Evolutionary conservation across 2,329 filamentous ascomycete species (phyloP).

Genomic region (Ciborinia camelliae): DNA sequence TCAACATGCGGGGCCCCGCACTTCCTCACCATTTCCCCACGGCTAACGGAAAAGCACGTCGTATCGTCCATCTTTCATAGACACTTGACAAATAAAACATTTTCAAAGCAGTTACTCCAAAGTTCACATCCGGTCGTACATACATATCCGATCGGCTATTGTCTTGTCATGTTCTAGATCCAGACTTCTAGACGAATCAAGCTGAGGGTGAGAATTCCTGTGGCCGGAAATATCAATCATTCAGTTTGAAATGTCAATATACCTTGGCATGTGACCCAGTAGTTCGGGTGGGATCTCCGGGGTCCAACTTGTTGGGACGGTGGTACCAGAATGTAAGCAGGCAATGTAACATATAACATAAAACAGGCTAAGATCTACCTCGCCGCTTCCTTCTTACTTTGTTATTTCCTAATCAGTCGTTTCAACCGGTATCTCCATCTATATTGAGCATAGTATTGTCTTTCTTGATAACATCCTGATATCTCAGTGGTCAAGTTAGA

Average conservation of each 20-base stretch:
- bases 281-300: background rate
- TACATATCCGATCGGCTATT: constrained; percentile 2
- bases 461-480: background rate
- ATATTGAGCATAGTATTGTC: background rate
- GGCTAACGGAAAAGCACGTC: constrained; percentile 13
- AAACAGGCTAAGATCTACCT: background rate
- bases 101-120: background rate
- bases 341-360: background rate
- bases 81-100: background rate
- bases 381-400: too few relatives aligned
- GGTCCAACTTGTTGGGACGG: background rate
- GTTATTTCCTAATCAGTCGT: background rate
- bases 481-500: background rate
- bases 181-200: background rate
- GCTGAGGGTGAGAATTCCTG: background rate
- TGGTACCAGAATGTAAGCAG: background rate
- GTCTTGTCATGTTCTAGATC: background rate
- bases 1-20: constrained; percentile 12
- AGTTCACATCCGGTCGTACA: background rate
- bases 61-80: too few relatives aligned
- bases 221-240: background rate
- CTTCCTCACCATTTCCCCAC: constrained; percentile 6
- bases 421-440: background rate
- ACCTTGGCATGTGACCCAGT: background rate
- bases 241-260: background rate